Percentiles rank a stretch among this genome's conserved stretches.
Evolutionary conservation across 148 eudicot species (phyloP).

Genomic region (Spergularia marina): DNA sequence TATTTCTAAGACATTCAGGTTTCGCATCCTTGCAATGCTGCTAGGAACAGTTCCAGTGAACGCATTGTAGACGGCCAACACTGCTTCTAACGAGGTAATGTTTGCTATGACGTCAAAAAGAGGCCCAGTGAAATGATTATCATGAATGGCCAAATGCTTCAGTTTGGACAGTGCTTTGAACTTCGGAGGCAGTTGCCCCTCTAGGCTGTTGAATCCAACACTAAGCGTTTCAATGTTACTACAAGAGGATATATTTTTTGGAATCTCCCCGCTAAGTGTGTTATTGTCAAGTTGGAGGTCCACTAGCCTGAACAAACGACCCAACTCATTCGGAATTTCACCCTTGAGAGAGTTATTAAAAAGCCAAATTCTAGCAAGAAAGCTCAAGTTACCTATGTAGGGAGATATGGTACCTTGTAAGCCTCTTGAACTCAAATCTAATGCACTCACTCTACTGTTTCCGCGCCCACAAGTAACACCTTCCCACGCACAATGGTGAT

Average conservation of each 20-base stretch:
- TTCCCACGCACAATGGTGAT: constrained; percentile 39
- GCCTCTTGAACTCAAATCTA: constrained; percentile 22
- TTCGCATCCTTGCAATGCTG: constrained; percentile 17
- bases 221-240: constrained; percentile 16
- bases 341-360: constrained; percentile 30
- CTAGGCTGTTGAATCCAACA: constrained; percentile 14
- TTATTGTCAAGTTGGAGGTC: constrained; percentile 23
- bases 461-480: constrained; percentile 34
- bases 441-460: constrained; percentile 23
- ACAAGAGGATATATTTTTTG: constrained; percentile 28
- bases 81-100: constrained; percentile 21
- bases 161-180: constrained; percentile 26
- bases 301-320: constrained; percentile 25
- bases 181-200: constrained; percentile 33
- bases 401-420: constrained; percentile 37
- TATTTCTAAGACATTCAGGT: neutral
- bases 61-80: constrained; percentile 13
- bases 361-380: constrained; percentile 26
- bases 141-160: constrained; percentile 4
- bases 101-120: constrained; percentile 35
- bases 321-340: constrained; percentile 36
- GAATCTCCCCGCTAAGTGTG: constrained; percentile 32
- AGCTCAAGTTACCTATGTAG: constrained; percentile 41
- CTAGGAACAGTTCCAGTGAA: constrained; percentile 30
- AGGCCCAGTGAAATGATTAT: constrained; percentile 30